phyloP scores from a whole-genome alignment of 2,329 filamentous ascomycete genomes.

The Pseudocercospora musae region DNA sequence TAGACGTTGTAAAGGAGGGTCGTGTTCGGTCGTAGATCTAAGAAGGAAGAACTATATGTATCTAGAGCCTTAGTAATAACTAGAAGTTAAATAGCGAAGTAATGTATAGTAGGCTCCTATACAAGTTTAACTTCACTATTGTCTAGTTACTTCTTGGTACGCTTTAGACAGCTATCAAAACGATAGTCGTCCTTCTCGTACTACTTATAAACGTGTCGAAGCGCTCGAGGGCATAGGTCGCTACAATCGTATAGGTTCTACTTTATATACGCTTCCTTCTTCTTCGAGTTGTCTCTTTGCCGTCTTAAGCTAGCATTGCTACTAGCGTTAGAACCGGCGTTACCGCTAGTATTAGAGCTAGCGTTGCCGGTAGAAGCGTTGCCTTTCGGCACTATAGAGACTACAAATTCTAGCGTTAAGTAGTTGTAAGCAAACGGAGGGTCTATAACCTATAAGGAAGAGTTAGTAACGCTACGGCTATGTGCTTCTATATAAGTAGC shows the following conservation, averaged over 20 bases:
- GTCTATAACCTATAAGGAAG: too few species aligned
- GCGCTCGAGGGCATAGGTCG: background rate
- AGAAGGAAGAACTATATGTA: too few species aligned
- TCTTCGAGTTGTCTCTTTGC: too few species aligned
- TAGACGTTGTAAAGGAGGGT: background rate
- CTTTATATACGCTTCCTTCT: background rate
- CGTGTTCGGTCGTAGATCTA: background rate
- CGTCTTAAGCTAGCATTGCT: too few species aligned
- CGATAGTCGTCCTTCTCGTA: background rate
- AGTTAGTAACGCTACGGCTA: too few species aligned
- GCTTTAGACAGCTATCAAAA: background rate
- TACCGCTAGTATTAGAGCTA: too few species aligned
- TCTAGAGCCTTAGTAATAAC: background rate
- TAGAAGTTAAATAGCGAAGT: background rate
- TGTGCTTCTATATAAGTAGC: too few species aligned
- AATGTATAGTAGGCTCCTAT: background rate
- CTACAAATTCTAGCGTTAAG: too few species aligned
- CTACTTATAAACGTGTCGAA: background rate
- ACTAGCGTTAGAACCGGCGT: too few species aligned
- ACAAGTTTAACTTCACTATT: background rate
- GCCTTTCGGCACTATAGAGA: too few species aligned
- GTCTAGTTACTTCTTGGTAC: background rate
- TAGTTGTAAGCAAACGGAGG: too few species aligned
- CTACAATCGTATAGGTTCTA: background rate
- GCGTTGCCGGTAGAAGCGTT: too few species aligned